Evolutionary conservation across 164 flowering plant species (phyloP).

Genomic region (Liriodendron chinense): DNA sequence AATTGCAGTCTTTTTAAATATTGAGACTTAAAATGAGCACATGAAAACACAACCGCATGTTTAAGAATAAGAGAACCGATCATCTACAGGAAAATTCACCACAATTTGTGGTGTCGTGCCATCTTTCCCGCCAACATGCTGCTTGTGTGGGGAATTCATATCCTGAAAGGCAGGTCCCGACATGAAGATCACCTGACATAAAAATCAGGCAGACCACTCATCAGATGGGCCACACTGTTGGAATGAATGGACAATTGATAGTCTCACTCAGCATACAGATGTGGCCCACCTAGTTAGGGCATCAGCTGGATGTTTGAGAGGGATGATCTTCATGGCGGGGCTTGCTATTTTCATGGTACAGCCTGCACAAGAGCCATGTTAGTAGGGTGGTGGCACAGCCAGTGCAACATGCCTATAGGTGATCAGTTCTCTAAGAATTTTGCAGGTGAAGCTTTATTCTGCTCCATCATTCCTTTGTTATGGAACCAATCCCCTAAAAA

Average conservation of each 20-base stretch:
- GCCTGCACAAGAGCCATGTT: not conserved
- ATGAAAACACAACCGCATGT: not conserved
- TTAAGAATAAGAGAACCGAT: not conserved
- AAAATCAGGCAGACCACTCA: not conserved
- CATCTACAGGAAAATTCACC: not conserved
- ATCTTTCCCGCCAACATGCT: not conserved
- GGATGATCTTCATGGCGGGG: not conserved
- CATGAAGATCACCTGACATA: not conserved
- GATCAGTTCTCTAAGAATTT: not conserved
- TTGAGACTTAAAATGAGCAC: no score
- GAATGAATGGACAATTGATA: not conserved
- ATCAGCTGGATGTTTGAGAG: not conserved
- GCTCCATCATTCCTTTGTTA: not conserved
- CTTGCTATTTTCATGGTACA: not conserved
- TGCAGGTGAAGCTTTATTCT: not conserved
- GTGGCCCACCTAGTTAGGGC: not conserved
- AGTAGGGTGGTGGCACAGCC: not conserved
- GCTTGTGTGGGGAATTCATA: not conserved
- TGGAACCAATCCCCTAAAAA: not conserved
- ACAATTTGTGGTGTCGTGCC: not conserved
- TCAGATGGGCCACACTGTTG: not conserved
- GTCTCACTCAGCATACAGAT: not conserved
- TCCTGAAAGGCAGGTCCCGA: not conserved
- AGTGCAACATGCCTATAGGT: not conserved
- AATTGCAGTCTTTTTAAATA: no score